Evolutionary conservation across 805 yeast species (phyloP).

Genomic region (Vanderwaltozyma verrucispora): DNA sequence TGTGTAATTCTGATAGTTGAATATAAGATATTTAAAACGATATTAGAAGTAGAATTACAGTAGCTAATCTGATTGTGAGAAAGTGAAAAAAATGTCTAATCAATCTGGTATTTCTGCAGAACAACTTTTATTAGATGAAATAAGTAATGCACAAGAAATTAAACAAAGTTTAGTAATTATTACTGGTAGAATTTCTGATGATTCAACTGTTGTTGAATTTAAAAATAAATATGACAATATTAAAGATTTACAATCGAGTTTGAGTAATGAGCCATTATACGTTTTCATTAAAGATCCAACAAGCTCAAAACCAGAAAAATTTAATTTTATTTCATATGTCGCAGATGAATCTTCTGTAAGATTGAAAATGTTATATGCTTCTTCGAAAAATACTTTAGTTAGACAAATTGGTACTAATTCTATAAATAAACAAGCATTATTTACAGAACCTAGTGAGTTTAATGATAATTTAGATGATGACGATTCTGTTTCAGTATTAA

Average conservation of each 20-base stretch:
- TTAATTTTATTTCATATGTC: slow-evolving; percentile 66
- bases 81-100: slow-evolving; percentile 39
- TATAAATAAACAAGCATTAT: slow-evolving; percentile 27
- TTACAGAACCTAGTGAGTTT: slow-evolving; percentile 29
- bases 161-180: slow-evolving; percentile 7
- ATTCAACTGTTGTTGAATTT: slow-evolving; percentile 15
- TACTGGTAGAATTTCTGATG: slow-evolving; percentile 18
- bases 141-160: slow-evolving; percentile 5
- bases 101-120: slow-evolving; percentile 49
- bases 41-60: no score
- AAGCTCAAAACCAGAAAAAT: slow-evolving; percentile 9
- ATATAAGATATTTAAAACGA: no score
- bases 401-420: slow-evolving; percentile 56
- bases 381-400: slow-evolving; percentile 68
- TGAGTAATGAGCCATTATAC: slow-evolving; percentile 38
- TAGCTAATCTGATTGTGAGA: no score
- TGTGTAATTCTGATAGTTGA: no score
- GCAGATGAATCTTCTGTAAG: slow-evolving; percentile 81
- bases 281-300: slow-evolving; percentile 34
- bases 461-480: slow-evolving; percentile 7
- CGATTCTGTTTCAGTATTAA: slow-evolving; percentile 9
- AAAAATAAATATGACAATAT: slow-evolving; percentile 23
- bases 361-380: slow-evolving; percentile 87
- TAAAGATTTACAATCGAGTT: slow-evolving; percentile 31
- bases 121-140: slow-evolving; percentile 15